Evolutionary conservation across 495 filamentous ascomycete genomes (phyloP).

Genomic region (Podospora pseudocomata): DNA sequence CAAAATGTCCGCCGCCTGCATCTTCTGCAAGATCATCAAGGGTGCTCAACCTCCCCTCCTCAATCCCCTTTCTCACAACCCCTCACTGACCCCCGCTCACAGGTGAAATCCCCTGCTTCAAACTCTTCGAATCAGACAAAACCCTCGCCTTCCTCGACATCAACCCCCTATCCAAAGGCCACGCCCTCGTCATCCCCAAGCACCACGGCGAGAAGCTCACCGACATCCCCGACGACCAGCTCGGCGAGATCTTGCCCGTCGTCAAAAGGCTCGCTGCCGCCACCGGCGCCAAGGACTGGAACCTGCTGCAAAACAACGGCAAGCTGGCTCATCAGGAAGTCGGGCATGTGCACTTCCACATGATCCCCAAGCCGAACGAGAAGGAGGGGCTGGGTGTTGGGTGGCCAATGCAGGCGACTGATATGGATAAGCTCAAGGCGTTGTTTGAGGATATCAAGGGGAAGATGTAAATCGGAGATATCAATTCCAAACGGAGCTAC

Average conservation of each 20-base stretch:
- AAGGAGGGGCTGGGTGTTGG: constrained; percentile 72
- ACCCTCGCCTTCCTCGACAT: constrained; percentile 97
- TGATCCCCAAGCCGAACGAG: constrained; percentile 95
- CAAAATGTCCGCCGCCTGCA: constrained; percentile 58
- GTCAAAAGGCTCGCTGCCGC: constrained; percentile 83
- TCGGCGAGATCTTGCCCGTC: constrained; percentile 83
- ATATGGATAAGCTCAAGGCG: constrained; percentile 82
- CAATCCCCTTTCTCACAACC: constrained; percentile 12
- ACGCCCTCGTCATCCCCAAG: constrained; percentile 95
- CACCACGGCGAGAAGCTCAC: constrained; percentile 87
- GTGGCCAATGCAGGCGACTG: constrained; percentile 73
- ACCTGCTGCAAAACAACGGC: constrained; percentile 97
- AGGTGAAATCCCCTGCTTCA: constrained; percentile 95
- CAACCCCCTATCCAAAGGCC: constrained; percentile 76
- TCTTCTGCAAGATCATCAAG: constrained; percentile 99
- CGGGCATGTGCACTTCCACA: constrained; percentile 93
- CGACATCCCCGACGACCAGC: constrained; percentile 87
- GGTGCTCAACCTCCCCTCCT: constrained; percentile 46
- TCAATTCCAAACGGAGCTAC: too few species aligned
- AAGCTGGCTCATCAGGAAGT: constrained; percentile 90
- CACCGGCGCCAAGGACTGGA: constrained; percentile 74
- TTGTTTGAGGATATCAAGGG: constrained; percentile 77
- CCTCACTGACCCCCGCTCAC: constrained; percentile 17
- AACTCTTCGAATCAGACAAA: constrained; percentile 90
- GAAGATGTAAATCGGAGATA: constrained; percentile 63